phyloP scores from a whole-genome alignment of 108 stramenopile species.

The Skeletonema costatum region DNA sequence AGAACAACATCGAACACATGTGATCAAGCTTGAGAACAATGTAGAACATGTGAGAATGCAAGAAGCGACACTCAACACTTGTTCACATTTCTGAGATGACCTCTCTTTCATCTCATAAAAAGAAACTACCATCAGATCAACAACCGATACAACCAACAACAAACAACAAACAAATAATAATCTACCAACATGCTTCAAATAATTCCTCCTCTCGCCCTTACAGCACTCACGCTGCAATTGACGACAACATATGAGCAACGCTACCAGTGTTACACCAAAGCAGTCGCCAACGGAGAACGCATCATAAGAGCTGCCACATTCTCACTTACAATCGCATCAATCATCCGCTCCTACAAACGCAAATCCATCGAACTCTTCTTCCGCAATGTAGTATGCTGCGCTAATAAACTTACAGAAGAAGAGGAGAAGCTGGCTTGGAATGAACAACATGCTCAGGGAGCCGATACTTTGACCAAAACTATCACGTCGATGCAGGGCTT shows the following conservation, averaged over 20 bases:
- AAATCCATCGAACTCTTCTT: background rate
- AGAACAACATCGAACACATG: no score
- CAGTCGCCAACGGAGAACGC: background rate
- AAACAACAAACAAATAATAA: background rate
- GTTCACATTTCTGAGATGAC: background rate
- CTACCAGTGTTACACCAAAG: background rate
- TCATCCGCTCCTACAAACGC: background rate
- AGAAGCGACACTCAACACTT: background rate
- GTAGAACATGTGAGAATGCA: background rate
- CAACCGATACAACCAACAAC: background rate
- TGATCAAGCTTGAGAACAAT: background rate
- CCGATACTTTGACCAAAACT: slow-evolving; percentile 12
- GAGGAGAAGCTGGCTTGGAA: background rate
- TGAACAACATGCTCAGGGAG: slow-evolving; percentile 23
- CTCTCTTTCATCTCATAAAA: no score
- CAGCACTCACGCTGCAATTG: background rate
- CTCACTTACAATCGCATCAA: background rate
- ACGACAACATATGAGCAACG: background rate
- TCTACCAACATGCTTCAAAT: background rate
- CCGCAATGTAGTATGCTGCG: background rate
- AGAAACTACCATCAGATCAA: background rate
- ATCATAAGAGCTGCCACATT: background rate
- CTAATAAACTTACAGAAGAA: background rate
- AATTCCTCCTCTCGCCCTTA: background rate
- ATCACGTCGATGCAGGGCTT: slow-evolving; percentile 59